Base-by-base conservation (phyloP, 2,329 filamentous ascomycete genomes). In the Apiospora kogelbergensis region DNA sequence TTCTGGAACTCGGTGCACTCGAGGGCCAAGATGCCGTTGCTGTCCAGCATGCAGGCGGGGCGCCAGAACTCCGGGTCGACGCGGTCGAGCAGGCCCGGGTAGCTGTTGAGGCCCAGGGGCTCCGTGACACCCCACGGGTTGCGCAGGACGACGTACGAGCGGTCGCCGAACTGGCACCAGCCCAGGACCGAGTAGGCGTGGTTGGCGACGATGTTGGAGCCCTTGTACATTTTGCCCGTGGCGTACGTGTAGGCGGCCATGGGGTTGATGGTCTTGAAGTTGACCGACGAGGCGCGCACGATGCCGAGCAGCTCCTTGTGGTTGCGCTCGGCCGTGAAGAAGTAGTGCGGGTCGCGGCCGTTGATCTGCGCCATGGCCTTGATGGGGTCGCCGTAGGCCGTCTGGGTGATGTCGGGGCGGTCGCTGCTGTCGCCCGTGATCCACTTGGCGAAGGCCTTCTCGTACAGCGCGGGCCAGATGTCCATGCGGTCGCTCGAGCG, bases 361-460 rank as follows among this genome's bases (percentile, higher is more conserved):
- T 80, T 81, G 72, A 83, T 78, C 76, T 83, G 81, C 4, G 80
- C 81, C 81, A 83, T 82, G 65, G 80, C 80, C 76, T 83, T 83
- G 74, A 83, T 73, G 15, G 81, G 81, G 73, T 83, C 81, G 71
- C 82, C 82, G 69, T 77, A 76, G 75, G 78, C 76, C 6, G 76
- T 78, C 73, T 80, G 77, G 26, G 81, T 83, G 71, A 83, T 78
- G 71, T 84, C 81, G 20, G 82, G 79, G 68, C 78, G 78, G 71
- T 80, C 74, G 0, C 74, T 73, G 63, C 73, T 72, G 71, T 70
- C 70, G 24, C 71, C 71, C 13, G 75, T 78, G 71, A 83, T 76
- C 82, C 82, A 84, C 75, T 82, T 82, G 72, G 82, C 77, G 68
- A 84, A 84, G 17, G 82, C 82, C 79, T 84, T 84, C 77, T 84